Conservation (phyloP, 805 yeast species). For the Saccharomycopsis schoenii region DNA sequence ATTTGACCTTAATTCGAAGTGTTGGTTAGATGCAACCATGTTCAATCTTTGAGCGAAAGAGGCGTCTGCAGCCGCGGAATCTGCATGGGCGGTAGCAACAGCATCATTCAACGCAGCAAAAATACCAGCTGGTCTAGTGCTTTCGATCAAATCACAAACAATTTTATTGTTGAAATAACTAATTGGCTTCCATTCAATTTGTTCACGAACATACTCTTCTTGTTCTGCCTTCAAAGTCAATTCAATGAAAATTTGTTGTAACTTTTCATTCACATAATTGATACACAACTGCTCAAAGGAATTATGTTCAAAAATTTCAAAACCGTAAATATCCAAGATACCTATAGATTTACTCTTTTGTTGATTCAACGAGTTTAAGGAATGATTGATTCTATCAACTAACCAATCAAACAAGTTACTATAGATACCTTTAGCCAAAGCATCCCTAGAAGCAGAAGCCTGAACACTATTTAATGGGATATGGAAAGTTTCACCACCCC, state of each 20-base stretch:
- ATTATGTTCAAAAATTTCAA: conserved; percentile 90
- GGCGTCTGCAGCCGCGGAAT: conserved; percentile 92
- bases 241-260: conserved; percentile 94
- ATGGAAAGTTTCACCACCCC: conserved; percentile 87
- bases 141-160: conserved; percentile 94
- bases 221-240: conserved; percentile 94
- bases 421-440: conserved; percentile 89
- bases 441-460: conserved; percentile 92
- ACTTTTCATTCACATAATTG: conserved; percentile 90
- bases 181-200: conserved; percentile 95
- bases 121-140: conserved; percentile 88
- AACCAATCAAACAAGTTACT: conserved; percentile 94
- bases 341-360: conserved; percentile 65
- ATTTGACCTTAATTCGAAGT: conserved; percentile 79
- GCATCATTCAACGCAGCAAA: conserved; percentile 96
- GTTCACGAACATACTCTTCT: conserved; percentile 92
- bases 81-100: conserved; percentile 97
- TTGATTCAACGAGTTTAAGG: conserved; percentile 48
- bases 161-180: conserved; percentile 92
- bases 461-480: conserved; percentile 87
- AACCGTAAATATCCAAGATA: conserved; percentile 90
- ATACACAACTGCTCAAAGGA: conserved; percentile 93
- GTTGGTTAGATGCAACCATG: conserved; percentile 70
- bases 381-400: conserved; percentile 78
- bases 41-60: conserved; percentile 88